phyloP scores from a whole-genome alignment of 2,329 filamentous ascomycete species.

The Fusarium gaditjirri region DNA sequence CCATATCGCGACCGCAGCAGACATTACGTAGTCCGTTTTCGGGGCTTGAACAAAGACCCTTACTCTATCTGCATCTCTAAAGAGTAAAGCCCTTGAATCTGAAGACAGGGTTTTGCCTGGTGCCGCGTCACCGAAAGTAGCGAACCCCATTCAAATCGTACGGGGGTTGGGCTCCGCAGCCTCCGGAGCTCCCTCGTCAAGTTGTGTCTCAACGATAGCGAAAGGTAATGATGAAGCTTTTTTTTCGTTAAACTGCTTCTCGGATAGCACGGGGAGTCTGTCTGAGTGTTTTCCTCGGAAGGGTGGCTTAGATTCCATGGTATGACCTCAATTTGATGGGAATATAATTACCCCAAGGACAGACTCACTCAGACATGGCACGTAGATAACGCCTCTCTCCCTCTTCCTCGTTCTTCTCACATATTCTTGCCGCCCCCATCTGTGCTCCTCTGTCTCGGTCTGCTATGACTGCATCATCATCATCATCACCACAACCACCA shows the following conservation, averaged over 20 bases:
- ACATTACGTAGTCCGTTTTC: constrained; percentile 29
- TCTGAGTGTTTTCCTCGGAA: neutral
- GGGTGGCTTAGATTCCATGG: constrained; percentile 6
- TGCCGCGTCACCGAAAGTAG: constrained; percentile 36
- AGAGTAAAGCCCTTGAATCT: constrained; percentile 10
- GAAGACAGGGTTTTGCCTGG: constrained; percentile 12
- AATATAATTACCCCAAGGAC: constrained; percentile 23
- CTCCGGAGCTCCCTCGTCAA: constrained; percentile 8
- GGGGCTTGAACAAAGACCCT: constrained; percentile 17
- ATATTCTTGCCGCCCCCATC: neutral
- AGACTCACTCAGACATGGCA: neutral
- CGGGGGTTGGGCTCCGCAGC: constrained; percentile 20
- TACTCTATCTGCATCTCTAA: constrained; percentile 14
- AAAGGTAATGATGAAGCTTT: neutral
- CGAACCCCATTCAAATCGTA: constrained; percentile 16
- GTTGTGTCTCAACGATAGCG: neutral
- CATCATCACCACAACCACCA: neutral
- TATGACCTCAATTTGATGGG: constrained; percentile 10
- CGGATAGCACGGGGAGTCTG: constrained; percentile 19
- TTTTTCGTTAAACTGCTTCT: neutral
- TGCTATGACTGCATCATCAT: constrained; percentile 22
- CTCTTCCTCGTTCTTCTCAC: neutral
- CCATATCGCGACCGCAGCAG: constrained; percentile 1
- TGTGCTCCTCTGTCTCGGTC: neutral
- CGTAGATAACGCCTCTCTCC: constrained; percentile 1